phyloP scores from a whole-genome alignment of 768 basidiomycete genomes.

The Hygrophoropsis aurantiaca region DNA sequence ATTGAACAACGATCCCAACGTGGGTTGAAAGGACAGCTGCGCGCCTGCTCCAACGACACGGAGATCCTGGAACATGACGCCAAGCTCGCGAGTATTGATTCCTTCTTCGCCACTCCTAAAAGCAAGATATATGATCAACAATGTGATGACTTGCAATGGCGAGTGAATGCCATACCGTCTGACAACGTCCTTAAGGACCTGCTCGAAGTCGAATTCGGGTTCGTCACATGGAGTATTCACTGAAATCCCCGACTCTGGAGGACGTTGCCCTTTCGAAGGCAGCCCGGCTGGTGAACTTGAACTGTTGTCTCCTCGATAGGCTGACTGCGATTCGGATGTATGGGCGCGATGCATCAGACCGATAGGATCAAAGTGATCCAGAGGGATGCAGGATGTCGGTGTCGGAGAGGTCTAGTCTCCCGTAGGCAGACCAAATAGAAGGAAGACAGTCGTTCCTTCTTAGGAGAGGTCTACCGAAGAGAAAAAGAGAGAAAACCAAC shows the following conservation, averaged over 20 bases:
- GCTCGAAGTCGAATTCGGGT: conserved; percentile 8
- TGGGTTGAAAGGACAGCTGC: conserved; percentile 44
- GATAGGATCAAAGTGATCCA: conserved; percentile 49
- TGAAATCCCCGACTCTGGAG: background rate
- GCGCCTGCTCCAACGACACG: conserved; percentile 50
- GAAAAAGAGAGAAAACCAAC: too few relatives aligned
- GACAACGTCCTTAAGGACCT: conserved; percentile 14
- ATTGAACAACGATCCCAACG: conserved; percentile 53
- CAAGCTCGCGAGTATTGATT: conserved; percentile 41
- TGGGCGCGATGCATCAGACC: conserved; percentile 42
- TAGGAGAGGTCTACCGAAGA: too few relatives aligned
- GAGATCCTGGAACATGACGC: conserved; percentile 51
- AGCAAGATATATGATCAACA: background rate
- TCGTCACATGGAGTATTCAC: background rate
- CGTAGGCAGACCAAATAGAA: too few relatives aligned
- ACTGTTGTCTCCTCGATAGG: background rate
- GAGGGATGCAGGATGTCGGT: conserved; percentile 38
- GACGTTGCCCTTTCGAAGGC: background rate
- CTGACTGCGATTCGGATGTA: conserved; percentile 12
- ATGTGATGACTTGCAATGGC: background rate
- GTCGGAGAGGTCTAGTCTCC: too few relatives aligned
- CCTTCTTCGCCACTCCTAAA: conserved; percentile 32
- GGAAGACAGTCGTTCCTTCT: too few relatives aligned
- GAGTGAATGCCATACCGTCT: conserved; percentile 8
- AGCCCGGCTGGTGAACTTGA: background rate